phyloP scores from a whole-genome alignment of 2,329 filamentous ascomycete genomes.

The Microascus cirrosus region DNA sequence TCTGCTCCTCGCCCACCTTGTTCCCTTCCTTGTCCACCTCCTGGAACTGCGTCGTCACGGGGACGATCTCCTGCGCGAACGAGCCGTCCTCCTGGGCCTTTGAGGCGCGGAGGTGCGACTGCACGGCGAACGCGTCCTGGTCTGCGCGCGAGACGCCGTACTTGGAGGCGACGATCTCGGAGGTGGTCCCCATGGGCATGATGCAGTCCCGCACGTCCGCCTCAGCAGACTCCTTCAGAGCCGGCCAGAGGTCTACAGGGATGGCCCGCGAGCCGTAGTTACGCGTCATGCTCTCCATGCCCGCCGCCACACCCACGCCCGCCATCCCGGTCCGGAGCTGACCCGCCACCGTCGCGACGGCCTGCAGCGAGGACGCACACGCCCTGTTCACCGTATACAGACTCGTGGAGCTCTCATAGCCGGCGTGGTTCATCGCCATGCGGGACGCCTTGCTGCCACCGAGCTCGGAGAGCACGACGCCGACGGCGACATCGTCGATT shows the following conservation, averaged over 20 bases:
- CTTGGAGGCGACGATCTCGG: slow-evolving; percentile 73
- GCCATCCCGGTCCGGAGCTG: slow-evolving; percentile 67
- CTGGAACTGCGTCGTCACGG: slow-evolving; percentile 61
- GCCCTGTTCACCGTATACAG: slow-evolving; percentile 86
- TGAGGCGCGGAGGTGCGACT: slow-evolving; percentile 63
- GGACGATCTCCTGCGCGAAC: slow-evolving; percentile 71
- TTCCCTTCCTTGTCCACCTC: slow-evolving; percentile 50
- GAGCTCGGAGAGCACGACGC: slow-evolving; percentile 82
- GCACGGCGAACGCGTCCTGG: slow-evolving; percentile 73
- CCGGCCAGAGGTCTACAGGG: slow-evolving; percentile 69
- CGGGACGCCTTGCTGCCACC: slow-evolving; percentile 83
- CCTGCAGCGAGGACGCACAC: slow-evolving; percentile 67
- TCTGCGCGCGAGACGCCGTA: slow-evolving; percentile 65
- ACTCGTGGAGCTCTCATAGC: slow-evolving; percentile 55
- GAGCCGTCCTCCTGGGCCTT: slow-evolving; percentile 55
- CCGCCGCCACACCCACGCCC: slow-evolving; percentile 66
- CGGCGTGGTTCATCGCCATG: slow-evolving; percentile 81
- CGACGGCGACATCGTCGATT: slow-evolving; percentile 75
- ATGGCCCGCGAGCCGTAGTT: slow-evolving; percentile 85
- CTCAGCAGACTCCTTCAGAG: slow-evolving; percentile 49
- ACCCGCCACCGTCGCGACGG: slow-evolving; percentile 63
- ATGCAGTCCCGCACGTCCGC: slow-evolving; percentile 74
- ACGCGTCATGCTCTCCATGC: slow-evolving; percentile 93
- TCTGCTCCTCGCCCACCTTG: slow-evolving; percentile 42
- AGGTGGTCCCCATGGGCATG: slow-evolving; percentile 88